These are phyloP conservation scores for Corymbia citriodora DNA, from an alignment of 441 rosid species.

Conservation along the genomic window DNA sequence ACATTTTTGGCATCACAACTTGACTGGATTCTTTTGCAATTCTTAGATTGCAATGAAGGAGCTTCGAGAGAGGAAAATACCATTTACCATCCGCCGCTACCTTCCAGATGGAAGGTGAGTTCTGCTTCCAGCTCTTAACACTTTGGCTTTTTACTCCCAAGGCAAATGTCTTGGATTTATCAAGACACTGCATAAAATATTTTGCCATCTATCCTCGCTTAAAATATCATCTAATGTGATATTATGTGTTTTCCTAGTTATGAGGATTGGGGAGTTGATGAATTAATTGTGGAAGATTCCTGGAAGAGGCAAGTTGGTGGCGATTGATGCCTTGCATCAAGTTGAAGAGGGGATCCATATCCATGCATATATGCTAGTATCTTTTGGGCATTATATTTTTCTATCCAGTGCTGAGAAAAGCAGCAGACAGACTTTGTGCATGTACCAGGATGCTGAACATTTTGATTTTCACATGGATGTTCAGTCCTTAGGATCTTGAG, in stretches of 20 bases:
- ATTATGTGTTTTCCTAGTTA: constrained; percentile 29
- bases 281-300: constrained; percentile 82
- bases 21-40: neutral
- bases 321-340: constrained; percentile 22
- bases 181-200: neutral
- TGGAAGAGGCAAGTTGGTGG: constrained; percentile 98
- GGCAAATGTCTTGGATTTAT: neutral
- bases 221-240: neutral
- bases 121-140: neutral
- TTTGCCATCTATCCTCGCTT: neutral
- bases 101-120: constrained; percentile 83
- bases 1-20: neutral
- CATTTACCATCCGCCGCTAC: constrained; percentile 82
- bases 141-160: neutral
- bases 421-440: neutral
- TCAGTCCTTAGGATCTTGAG: neutral
- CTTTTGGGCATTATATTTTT: neutral
- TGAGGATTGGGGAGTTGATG: constrained; percentile 93
- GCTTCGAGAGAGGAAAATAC: constrained; percentile 74
- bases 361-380: neutral
- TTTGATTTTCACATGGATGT: neutral
- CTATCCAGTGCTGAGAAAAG: neutral
- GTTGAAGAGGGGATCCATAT: neutral
- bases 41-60: constrained; percentile 88
- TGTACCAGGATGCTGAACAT: neutral